Evolutionary conservation across 1,284 basidiomycete genomes (phyloP).

Genomic region (Gymnopus androsaceus): DNA sequence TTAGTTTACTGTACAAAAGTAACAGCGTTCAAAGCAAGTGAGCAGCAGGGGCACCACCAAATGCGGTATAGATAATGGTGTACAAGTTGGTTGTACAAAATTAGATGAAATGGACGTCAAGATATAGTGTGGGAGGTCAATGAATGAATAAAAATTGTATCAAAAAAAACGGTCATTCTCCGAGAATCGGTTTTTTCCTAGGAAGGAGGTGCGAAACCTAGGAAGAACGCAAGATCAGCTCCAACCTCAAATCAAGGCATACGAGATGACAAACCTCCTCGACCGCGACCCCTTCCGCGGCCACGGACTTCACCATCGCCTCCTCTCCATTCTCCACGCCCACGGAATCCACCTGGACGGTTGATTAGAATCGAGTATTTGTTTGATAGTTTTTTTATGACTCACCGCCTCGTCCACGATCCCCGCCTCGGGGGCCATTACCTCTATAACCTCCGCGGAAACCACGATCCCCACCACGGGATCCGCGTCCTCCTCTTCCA

Average conservation of each 20-base stretch:
- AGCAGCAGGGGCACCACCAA: background rate
- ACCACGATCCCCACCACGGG: slow-evolving; percentile 37
- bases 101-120: background rate
- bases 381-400: slow-evolving; percentile 41
- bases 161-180: background rate
- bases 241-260: background rate
- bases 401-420: slow-evolving; percentile 27
- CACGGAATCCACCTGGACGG: slow-evolving; percentile 18
- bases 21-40: no score
- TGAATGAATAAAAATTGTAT: background rate
- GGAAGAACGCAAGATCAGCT: background rate
- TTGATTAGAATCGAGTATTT: background rate
- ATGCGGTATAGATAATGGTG: background rate
- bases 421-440: slow-evolving; percentile 30
- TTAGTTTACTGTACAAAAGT: no score
- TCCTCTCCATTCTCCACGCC: slow-evolving; percentile 26
- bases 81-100: slow-evolving; percentile 5
- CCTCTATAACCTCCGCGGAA: no score
- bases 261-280: slow-evolving; percentile 23
- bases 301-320: slow-evolving; percentile 30
- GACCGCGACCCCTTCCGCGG: slow-evolving; percentile 30
- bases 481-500: slow-evolving; percentile 35
- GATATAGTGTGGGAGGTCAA: background rate
- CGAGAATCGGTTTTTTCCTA: background rate
- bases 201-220: background rate